Conservation (phyloP, 371 early-diverging fungal genomes). For the Rhizomucor miehei region DNA sequence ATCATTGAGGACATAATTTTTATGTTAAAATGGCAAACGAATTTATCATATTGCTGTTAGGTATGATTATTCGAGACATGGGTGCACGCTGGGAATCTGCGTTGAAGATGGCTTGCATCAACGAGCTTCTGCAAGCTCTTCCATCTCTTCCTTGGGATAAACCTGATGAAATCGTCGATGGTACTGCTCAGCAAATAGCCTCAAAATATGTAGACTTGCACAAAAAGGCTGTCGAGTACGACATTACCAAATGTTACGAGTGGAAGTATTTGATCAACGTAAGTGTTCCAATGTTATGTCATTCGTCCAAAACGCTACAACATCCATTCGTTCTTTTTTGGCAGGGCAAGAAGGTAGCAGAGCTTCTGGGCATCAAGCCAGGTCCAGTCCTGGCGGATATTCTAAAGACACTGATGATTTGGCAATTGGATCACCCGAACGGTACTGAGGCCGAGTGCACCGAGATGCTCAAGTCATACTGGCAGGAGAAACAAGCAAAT, state of each 20-base stretch:
- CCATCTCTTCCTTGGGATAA: conserved; percentile 12
- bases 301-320: background rate
- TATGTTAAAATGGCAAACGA: no score
- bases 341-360: conserved; percentile 61
- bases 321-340: background rate
- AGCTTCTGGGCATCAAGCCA: conserved; percentile 58
- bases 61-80: conserved; percentile 55
- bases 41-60: conserved; percentile 20
- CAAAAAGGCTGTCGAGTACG: conserved; percentile 28
- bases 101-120: conserved; percentile 54
- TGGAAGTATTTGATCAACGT: conserved; percentile 67
- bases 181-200: conserved; percentile 7
- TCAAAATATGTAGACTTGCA: conserved; percentile 41
- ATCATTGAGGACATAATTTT: background rate
- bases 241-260: conserved; percentile 52
- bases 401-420: conserved; percentile 61
- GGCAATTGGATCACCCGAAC: conserved; percentile 70
- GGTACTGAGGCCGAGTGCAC: conserved; percentile 61
- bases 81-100: conserved; percentile 62
- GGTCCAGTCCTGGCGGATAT: conserved; percentile 60
- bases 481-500: conserved; percentile 16
- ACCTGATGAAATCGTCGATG: conserved; percentile 13
- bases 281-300: conserved; percentile 7
- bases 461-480: conserved; percentile 33
- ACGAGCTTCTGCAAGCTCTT: conserved; percentile 40